phyloP scores from a whole-genome alignment of 75 land plant species.

The Selaginella tamariscina region DNA sequence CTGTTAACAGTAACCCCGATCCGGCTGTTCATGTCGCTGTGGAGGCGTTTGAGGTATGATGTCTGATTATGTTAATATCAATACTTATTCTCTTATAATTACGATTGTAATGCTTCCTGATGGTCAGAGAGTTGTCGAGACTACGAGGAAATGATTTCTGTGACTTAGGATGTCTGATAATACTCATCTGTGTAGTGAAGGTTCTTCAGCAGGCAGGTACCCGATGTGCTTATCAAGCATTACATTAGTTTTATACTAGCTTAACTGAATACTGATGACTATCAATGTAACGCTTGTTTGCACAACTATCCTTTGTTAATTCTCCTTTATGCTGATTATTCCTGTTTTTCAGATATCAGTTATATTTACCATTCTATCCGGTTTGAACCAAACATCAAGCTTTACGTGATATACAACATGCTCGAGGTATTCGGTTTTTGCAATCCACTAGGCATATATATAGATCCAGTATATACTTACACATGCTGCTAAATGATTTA shows the following conservation, averaged over 20 bases:
- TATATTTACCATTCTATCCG: conserved; percentile 92
- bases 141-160: conserved; percentile 62
- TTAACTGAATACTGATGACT: too few species aligned
- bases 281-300: too few species aligned
- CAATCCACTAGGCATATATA: too few species aligned
- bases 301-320: too few species aligned
- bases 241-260: too few species aligned
- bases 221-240: not conserved
- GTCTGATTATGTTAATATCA: not conserved
- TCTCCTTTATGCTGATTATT: conserved; percentile 62
- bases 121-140: conserved; percentile 80
- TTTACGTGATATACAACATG: conserved; percentile 94
- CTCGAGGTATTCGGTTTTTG: too few species aligned
- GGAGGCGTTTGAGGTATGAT: conserved; percentile 31
- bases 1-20: conserved; percentile 84
- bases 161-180: conserved; percentile 72
- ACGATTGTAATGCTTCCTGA: conserved; percentile 29
- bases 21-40: conserved; percentile 43
- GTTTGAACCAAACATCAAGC: conserved; percentile 86
- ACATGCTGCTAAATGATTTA: too few species aligned
- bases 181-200: conserved; percentile 61
- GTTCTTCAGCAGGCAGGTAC: conserved; percentile 67
- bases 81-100: too few species aligned
- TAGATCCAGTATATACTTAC: conserved; percentile 12
- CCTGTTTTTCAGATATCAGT: conserved; percentile 82